phyloP scores from a whole-genome alignment of 768 basidiomycete genomes.

The Leucocoprinus birnbaumii region DNA sequence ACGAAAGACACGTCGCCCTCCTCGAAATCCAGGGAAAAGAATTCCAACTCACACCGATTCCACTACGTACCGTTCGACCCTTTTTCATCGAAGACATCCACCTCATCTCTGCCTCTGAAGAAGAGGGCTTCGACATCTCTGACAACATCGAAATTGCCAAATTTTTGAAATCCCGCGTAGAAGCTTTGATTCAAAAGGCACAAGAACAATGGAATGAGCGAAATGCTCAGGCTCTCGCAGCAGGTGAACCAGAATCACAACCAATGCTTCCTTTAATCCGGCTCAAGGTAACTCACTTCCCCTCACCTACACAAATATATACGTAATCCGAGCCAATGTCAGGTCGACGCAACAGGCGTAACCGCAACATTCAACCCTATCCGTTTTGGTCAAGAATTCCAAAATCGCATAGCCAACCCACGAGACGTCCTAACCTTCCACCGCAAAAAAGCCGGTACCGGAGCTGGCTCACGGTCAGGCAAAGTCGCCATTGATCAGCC shows the following conservation, averaged over 20 bases:
- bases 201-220: slow-evolving; percentile 77
- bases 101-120: slow-evolving; percentile 74
- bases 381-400: slow-evolving; percentile 95
- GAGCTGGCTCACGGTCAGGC: slow-evolving; percentile 34
- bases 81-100: slow-evolving; percentile 86
- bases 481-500: slow-evolving; percentile 77
- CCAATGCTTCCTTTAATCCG: slow-evolving; percentile 86
- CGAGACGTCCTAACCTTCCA: slow-evolving; percentile 91
- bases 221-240: slow-evolving; percentile 55
- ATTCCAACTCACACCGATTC: slow-evolving; percentile 82
- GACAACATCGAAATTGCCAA: slow-evolving; percentile 84
- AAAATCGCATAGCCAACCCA: slow-evolving; percentile 89
- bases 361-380: slow-evolving; percentile 93
- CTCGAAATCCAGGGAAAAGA: slow-evolving; percentile 86
- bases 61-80: slow-evolving; percentile 88
- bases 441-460: slow-evolving; percentile 56
- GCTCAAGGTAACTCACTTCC: slow-evolving; percentile 55
- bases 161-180: slow-evolving; percentile 77
- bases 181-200: slow-evolving; percentile 75
- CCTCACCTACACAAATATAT: not conserved
- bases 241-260: slow-evolving; percentile 58
- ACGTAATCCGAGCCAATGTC: not conserved
- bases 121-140: slow-evolving; percentile 69
- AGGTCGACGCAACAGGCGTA: slow-evolving; percentile 91
- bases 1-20: slow-evolving; percentile 82